Evolutionary conservation across 2,329 filamentous ascomycete species (phyloP), one percentile per base, ranked within the genome.

Genomic region (Lecanicillium sp.): DNA sequence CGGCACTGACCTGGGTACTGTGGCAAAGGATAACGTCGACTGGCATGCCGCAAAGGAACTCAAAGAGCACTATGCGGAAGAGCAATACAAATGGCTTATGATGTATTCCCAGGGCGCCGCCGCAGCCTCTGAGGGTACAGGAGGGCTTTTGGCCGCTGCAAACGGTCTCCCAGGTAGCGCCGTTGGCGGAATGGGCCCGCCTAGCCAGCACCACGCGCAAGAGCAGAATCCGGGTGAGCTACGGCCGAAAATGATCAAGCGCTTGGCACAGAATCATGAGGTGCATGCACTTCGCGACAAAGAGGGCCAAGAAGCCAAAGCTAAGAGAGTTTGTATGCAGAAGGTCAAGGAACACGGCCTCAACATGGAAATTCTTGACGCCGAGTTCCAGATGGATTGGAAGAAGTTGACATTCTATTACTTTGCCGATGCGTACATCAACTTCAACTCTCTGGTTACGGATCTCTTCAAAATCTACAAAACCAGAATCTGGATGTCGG

Each of bases 381-480:
- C 92, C 4, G 92, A 98, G 58, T 98, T 95, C 57, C 92, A 98
- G 57, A 94, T 95, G 90, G 92, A 98, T 59, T 95, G 88, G 80
- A 95, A 96, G 65, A 98, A 98, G 60, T 68, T 98, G 40, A 98
- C 94, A 0, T 96, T 96, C 63, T 98, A 95, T 67, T 98, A 96
- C 64, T 98, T 95, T 58, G 90, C 92, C 38, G 89, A 95, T 55
- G 80, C 87, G 1, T 98, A 98, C 59, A 95, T 98, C 70, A 96
- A 96, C 65, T 98, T 98, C 73, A 98, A 98, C 59, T 86, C 87
- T 3, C 77, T 98, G 13, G 92, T 98, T 38, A 95, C 89, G 0
- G 92, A 98, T 57, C 72, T 98, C 11, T 98, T 96, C 75, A 96
- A 96, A 64, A 90, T 96, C 45, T 98, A 96, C 73, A 98, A 98